Evolutionary conservation across 768 basidiomycete species (phyloP).

Genomic region (Kwoniella europaea): DNA sequence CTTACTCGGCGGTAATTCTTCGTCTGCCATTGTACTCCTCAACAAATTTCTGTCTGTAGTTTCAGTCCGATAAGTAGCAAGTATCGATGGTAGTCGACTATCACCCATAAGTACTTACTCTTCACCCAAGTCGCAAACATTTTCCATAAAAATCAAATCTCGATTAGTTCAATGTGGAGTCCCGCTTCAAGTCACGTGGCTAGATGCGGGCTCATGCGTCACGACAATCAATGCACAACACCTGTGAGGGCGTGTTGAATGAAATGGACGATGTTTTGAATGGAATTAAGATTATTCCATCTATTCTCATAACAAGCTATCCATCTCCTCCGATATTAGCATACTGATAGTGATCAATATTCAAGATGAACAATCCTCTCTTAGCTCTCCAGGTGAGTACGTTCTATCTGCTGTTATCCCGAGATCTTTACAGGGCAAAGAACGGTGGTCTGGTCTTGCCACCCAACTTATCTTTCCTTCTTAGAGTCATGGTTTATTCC

Average conservation of each 20-base stretch:
- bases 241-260: constrained; percentile 3
- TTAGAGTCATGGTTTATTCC: too few relatives aligned
- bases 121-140: background rate
- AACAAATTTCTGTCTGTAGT: background rate
- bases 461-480: constrained; percentile 11
- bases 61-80: too few relatives aligned
- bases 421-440: background rate
- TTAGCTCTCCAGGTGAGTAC: constrained; percentile 57
- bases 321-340: background rate
- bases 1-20: constrained; percentile 56
- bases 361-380: constrained; percentile 53
- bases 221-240: background rate
- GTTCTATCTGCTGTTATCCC: background rate
- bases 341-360: background rate
- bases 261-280: too few relatives aligned
- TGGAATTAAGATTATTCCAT: too few relatives aligned
- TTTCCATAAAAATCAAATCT: background rate
- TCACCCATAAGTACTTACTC: background rate
- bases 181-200: constrained; percentile 1
- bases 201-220: constrained; percentile 4
- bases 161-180: background rate
- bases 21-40: constrained; percentile 33
- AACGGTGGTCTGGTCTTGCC: constrained; percentile 20
- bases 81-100: too few relatives aligned
- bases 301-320: too few relatives aligned